Evolutionary conservation across 176 grass and related monocot genomes (phyloP), one percentile per base, ranked within the genome.

Genomic region (Chrysopogon serrulatus): DNA sequence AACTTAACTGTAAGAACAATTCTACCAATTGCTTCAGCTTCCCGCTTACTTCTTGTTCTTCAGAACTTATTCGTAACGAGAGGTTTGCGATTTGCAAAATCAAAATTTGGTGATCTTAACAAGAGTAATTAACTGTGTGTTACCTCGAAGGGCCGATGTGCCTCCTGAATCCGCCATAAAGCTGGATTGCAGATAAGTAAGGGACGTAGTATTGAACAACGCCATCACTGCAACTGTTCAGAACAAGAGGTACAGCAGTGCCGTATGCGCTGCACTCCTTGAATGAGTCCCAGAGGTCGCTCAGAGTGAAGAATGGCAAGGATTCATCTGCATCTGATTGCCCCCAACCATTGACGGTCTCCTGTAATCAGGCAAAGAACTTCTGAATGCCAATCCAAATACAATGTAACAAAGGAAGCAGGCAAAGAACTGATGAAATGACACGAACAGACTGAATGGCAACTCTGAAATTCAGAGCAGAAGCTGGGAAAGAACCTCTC

Each of bases 121-220:
- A 63, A 63, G 28, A 30, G 1, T 8, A 35, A 21, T 37, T n/a
- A n/a, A n/a, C n/a, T 2, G 32, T 36, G 28, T 63, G n/a, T 27
- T 91, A 95, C 90, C 90, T 92, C 14, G n/a, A 87, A 76, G 87
- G 68, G 32, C 71, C 44, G 32, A 45, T 17, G 31, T 77, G 86
- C 17, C 78, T 85, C 60, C 77, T 88, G 28, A 76, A 75, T 66
- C 62, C 84, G 9, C 86, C 80, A 5, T 93, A 96, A 32, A 93
- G 86, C 77, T 96, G 91, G 42, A 96, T 87, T 51, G 86, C 94
- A 77, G 91, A 96, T 49, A 96, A 78, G 87, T 91, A 96, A 8
- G 94, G 94, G 17, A 93, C 94, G 23, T 96, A 96, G 65, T 93
- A 96, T 81, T 96, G 91, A 61, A 93, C 82, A 60, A 89, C 76